Percentiles rank a stretch among this genome's conserved stretches.
Evolutionary conservation across 208 protist species (phyloP).

Genomic region (Borovskyia barvae): DNA sequence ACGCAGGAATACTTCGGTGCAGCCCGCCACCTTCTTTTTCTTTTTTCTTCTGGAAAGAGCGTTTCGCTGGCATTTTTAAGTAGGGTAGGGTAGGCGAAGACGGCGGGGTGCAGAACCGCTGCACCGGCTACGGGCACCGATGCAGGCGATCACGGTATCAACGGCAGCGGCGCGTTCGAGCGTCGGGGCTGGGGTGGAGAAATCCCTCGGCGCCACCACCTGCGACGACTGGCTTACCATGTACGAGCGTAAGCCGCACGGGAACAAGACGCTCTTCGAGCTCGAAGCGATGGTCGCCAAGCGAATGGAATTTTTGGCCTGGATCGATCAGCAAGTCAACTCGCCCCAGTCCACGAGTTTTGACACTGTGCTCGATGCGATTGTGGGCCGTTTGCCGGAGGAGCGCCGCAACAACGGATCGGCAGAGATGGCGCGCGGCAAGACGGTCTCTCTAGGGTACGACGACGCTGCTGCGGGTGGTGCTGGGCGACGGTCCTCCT

Average conservation of each 20-base stretch:
- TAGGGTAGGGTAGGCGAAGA: too few species aligned
- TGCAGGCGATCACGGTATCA: conserved; percentile 26
- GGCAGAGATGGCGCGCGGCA: conserved; percentile 6
- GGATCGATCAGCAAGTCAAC: conserved; percentile 81
- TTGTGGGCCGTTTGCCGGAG: conserved; percentile 60
- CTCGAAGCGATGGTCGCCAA: conserved; percentile 84
- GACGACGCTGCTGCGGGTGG: conserved; percentile 13
- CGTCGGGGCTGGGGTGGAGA: background rate
- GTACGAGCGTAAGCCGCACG: conserved; percentile 62
- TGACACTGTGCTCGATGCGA: conserved; percentile 57
- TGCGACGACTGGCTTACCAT: conserved; percentile 65
- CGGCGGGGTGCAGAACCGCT: too few species aligned
- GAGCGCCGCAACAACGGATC: conserved; percentile 46
- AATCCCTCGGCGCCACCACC: conserved; percentile 3
- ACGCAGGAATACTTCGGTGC: too few species aligned
- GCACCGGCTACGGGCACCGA: too few species aligned
- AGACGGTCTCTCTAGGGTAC: conserved; percentile 23
- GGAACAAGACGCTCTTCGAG: conserved; percentile 76
- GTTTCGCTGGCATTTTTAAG: too few species aligned
- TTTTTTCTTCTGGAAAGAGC: too few species aligned
- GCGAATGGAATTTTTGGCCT: conserved; percentile 86
- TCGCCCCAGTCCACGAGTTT: conserved; percentile 57
- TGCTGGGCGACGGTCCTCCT: conserved; percentile 30
- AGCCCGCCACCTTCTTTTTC: too few species aligned
- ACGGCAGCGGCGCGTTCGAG: conserved; percentile 11